Conservation (phyloP, 148 eudicot genomes). For the Persicaria tinctoria region DNA sequence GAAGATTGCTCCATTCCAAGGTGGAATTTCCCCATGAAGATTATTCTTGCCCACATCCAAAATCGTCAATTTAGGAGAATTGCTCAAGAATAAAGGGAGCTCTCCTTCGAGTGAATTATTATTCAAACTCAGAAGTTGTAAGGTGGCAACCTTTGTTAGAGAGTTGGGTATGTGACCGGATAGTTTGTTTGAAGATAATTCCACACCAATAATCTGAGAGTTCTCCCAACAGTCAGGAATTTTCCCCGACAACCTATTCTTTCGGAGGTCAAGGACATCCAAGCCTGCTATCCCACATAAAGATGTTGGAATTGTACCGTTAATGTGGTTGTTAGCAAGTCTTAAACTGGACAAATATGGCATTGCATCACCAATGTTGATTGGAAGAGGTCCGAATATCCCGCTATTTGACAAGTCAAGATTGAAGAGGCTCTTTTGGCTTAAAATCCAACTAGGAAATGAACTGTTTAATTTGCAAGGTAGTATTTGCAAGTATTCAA, state of each 20-base stretch:
- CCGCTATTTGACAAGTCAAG: no score
- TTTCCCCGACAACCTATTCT: conserved; percentile 20
- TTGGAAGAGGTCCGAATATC: no score
- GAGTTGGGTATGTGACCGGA: conserved; percentile 19
- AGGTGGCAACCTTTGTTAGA: neutral
- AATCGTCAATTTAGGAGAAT: conserved; percentile 3
- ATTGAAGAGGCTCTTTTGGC: no score
- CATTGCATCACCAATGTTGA: no score
- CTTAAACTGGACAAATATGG: no score
- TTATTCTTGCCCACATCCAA: conserved; percentile 34
- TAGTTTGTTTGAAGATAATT: conserved; percentile 26
- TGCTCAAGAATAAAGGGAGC: neutral
- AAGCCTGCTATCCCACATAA: neutral
- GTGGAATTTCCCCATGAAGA: conserved; percentile 24
- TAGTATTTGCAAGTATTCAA: no score
- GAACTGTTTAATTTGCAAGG: no score
- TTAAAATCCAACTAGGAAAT: no score
- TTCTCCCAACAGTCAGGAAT: conserved; percentile 24
- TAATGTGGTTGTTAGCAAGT: no score
- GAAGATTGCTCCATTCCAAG: conserved; percentile 5
- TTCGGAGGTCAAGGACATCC: neutral
- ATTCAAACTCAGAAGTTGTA: conserved; percentile 16
- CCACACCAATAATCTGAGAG: neutral
- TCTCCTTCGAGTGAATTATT: conserved; percentile 27
- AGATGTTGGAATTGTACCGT: no score